Percentiles rank a stretch among this genome's conserved stretches.
Conservation (phyloP, 345 rosid species). For the Gossypium ekmanianum region DNA sequence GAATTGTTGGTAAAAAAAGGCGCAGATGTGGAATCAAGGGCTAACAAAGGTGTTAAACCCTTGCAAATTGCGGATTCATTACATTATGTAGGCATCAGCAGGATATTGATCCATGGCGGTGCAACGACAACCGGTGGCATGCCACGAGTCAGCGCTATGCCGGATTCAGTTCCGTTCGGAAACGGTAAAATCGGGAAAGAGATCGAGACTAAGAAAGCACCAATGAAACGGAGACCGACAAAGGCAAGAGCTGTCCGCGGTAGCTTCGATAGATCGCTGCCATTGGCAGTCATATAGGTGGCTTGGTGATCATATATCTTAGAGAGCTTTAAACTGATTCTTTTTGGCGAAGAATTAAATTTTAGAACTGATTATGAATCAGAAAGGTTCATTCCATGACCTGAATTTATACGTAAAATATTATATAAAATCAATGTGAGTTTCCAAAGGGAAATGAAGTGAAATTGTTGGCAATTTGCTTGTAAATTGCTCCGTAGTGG, state of each 20-base stretch:
- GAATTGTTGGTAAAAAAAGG: constrained; percentile 57
- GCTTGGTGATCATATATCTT: background rate
- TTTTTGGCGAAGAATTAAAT: background rate
- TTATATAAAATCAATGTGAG: background rate
- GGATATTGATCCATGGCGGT: constrained; percentile 46
- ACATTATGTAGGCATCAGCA: constrained; percentile 47
- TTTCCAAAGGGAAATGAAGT: background rate
- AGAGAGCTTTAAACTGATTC: constrained; percentile 8
- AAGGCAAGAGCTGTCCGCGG: constrained; percentile 29
- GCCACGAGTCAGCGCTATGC: background rate
- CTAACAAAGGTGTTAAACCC: constrained; percentile 42
- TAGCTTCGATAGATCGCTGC: constrained; percentile 36
- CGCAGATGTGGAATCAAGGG: constrained; percentile 48
- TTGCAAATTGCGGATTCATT: constrained; percentile 55
- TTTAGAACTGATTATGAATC: background rate
- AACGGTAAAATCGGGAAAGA: constrained; percentile 20
- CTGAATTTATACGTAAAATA: background rate
- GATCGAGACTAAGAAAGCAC: constrained; percentile 14
- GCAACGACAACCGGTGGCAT: constrained; percentile 27
- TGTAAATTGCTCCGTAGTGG: background rate
- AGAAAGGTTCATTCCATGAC: background rate
- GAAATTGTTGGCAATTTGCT: background rate
- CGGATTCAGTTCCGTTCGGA: constrained; percentile 4
- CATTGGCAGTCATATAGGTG: constrained; percentile 38
- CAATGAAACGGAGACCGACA: constrained; percentile 25